Percentiles rank a stretch among this genome's conserved stretches.
Conservation (phyloP, 2,329 filamentous ascomycete genomes). For the Pseudocercospora fijiensis region DNA sequence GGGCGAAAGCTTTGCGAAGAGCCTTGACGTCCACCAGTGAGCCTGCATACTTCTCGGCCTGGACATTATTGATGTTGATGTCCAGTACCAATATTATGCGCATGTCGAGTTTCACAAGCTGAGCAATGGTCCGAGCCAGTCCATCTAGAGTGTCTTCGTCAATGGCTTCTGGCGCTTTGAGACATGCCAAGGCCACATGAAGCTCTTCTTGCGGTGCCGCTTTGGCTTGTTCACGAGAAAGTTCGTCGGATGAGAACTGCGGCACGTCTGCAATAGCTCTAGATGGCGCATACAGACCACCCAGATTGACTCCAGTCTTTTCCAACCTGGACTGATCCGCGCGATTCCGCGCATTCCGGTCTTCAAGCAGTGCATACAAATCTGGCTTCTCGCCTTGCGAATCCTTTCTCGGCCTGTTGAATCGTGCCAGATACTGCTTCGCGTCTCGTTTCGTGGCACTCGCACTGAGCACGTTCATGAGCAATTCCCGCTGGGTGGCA, state of each 20-base stretch:
- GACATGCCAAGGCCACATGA: slow-evolving; percentile 82
- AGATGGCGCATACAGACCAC: slow-evolving; percentile 59
- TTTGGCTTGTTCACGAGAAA: slow-evolving; percentile 38
- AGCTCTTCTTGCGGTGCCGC: slow-evolving; percentile 47
- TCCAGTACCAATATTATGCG: slow-evolving; percentile 81
- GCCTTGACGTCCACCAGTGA: slow-evolving; percentile 19
- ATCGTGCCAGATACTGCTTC: slow-evolving; percentile 85
- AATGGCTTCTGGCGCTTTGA: slow-evolving; percentile 70
- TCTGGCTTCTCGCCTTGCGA: slow-evolving; percentile 39
- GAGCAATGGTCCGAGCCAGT: slow-evolving; percentile 78
- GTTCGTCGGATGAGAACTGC: slow-evolving; percentile 58
- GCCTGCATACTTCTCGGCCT: slow-evolving; percentile 11
- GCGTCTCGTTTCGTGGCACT: slow-evolving; percentile 91
- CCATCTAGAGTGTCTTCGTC: slow-evolving; percentile 68
- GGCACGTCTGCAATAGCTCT: slow-evolving; percentile 59
- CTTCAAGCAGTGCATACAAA: slow-evolving; percentile 23
- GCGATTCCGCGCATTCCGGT: slow-evolving; percentile 27
- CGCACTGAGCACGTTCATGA: slow-evolving; percentile 81
- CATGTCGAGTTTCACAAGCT: slow-evolving; percentile 79
- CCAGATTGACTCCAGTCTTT: slow-evolving; percentile 58
- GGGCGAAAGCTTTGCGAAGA: slow-evolving; percentile 35
- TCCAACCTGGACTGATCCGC: slow-evolving; percentile 34
- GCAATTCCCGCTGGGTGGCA: slow-evolving; percentile 60
- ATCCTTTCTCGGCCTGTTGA: slow-evolving; percentile 53
- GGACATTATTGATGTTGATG: slow-evolving; percentile 47